Percentiles rank a stretch among this genome's conserved stretches.
These are phyloP conservation scores for Venturia nashicola DNA, from an alignment of 2,329 filamentous ascomycete species.

Conservation along the genomic window DNA sequence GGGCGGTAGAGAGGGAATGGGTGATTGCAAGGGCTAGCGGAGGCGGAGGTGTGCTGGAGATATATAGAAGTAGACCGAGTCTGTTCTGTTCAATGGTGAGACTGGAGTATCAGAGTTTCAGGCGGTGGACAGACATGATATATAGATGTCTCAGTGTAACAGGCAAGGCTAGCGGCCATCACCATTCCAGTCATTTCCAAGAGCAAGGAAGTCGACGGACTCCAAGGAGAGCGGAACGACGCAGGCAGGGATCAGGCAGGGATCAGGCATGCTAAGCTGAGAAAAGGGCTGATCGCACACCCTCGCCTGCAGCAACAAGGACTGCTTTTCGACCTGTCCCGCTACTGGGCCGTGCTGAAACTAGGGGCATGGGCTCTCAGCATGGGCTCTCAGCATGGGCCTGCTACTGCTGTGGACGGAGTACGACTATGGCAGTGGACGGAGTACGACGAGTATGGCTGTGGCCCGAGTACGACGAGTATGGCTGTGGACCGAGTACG, in stretches of 20 bases:
- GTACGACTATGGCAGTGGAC: too few species aligned
- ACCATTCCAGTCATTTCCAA: background rate
- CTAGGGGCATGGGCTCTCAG: background rate
- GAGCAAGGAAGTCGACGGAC: too few species aligned
- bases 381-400: too few species aligned
- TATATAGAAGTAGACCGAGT: background rate
- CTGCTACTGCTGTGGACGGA: too few species aligned
- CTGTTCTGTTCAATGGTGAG: background rate
- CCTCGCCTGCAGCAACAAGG: too few species aligned
- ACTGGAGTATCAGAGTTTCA: background rate
- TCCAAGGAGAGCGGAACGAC: background rate
- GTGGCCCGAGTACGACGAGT: too few species aligned
- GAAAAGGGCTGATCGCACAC: too few species aligned
- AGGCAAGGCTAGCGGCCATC: slow-evolving; percentile 1
- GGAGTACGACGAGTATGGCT: too few species aligned
- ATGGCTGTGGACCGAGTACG: too few species aligned
- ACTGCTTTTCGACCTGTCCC: too few species aligned
- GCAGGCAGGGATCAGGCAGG: background rate
- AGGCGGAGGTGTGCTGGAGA: background rate
- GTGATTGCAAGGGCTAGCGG: background rate
- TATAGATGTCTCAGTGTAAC: background rate
- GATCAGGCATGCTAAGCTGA: background rate
- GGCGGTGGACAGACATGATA: background rate
- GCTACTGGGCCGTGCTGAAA: background rate
- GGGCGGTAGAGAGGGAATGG: background rate